Evolutionary conservation across 495 filamentous ascomycete genomes (phyloP), one percentile per base, ranked within the genome.

Genomic region (Penicillium silybi): DNA sequence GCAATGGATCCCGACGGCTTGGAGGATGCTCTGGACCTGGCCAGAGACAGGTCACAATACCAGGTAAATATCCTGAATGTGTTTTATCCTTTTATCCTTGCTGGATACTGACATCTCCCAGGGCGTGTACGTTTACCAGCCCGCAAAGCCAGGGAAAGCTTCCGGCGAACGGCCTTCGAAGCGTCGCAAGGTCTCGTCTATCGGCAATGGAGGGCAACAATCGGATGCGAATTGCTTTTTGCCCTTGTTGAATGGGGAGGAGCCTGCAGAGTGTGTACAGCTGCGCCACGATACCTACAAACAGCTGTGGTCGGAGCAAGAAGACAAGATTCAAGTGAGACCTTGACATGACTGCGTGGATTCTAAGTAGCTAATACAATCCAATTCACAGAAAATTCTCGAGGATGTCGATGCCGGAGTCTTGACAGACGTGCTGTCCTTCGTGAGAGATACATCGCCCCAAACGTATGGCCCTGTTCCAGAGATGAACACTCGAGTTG

Each of bases 121-220:
- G 87, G 80, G 77, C 29, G 83, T 86, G 46, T 91, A 88, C 64
- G 72, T 92, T 54, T 91, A 88, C 65, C 75, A 77, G 37, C 80
- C 83, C 13, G 65, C 69, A 42, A 69, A 74, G 50, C 46, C 62
- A 29, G 50, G 57, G 46, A 73, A 67, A 58, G 19, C 53, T 41
- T 44, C 63, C 43, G 56, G 61, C 41, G 72, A 73, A 56, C 79
- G 84, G 53, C 83, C 86, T 27, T 62, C 77, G 41, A 91, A 92
- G 63, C 75, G 82, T 45, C 78, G 87, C 48, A 86, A 81, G 58
- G 69, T 82, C 10, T 65, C 59, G 13, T 54, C 59, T 29, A 48
- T 46, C 13, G 57, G 63, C 32, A 62, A 64, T 27, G 41, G 56
- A 41, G 54, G 41, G n/a, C 44, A 42, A 38, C 38, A 59, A 9